Base-by-base conservation (phyloP, 192 early-diverging fungal species). In the Backusella tarrabulga region DNA sequence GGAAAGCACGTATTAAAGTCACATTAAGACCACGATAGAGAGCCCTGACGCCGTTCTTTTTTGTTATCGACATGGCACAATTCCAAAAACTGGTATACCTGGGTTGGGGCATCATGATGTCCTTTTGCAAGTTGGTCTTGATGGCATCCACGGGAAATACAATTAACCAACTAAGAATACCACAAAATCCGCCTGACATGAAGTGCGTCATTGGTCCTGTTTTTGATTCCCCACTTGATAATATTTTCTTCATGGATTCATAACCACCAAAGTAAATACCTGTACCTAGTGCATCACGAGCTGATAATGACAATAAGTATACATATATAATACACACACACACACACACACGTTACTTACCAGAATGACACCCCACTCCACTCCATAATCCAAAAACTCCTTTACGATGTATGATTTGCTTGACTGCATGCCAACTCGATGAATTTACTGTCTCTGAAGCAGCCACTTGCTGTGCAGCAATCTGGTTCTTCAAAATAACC, bases 81-180 rank as follows among this genome's bases (percentile, higher is more conserved):
- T 82, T 86, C 72, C 75, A 73, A 23, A 79, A 86, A 71, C 80
- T 75, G 35, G 72, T 78, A 80, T 78, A 87, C 34, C 56, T 81
- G 63, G 83, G 85, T 23, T 83, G 77, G 0, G 90, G 81, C 40
- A 77, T 69, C 72, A 93, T 83, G 14, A 88, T 88, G 72, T 95
- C 92, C 75, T 91, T 92, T 80, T 95, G 93, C 73, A 94, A 84
- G 9, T 88, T 86, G 14, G 91, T 91, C 78, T 95, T 95, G 23
- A 95, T 83, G 68, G 94, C 79, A 76, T 95, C 94, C 6, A 92
- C 84, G 0, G 94, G 94, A 71, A 95, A 95, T 21, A 94, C 91
- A 34, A 93, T 74, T 35, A 94, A 81, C 93, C 94, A 94, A 6
- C 91, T 92, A 34, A 93, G 77, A 17, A 93, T 91, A 23, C 94